Conservation (phyloP, 306 rosid genomes). For the Sophora flavescens region DNA sequence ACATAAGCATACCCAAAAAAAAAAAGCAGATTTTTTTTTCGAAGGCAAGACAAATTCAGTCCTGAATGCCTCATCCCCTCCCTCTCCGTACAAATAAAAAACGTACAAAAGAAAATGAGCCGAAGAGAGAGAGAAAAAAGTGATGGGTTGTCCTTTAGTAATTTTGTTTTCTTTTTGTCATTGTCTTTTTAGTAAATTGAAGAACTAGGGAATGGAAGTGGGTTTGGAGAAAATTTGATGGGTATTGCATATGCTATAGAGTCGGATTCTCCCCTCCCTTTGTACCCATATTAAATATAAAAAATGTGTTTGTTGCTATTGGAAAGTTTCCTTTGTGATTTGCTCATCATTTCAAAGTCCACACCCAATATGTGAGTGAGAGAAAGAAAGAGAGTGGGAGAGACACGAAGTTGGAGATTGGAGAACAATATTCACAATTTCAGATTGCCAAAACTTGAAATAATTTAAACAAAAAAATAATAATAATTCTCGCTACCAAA, state of each 20-base stretch:
- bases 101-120: not conserved
- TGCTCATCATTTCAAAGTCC: constrained; percentile 53
- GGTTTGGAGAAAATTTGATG: constrained; percentile 44
- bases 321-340: constrained; percentile 45
- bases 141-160: constrained; percentile 44
- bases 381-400: constrained; percentile 28
- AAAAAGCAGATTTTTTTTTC: too few species aligned
- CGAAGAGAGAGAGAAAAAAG: constrained; percentile 28
- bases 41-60: constrained; percentile 26
- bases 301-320: constrained; percentile 8
- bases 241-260: constrained; percentile 16
- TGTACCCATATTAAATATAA: not conserved
- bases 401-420: constrained; percentile 21
- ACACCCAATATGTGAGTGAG: constrained; percentile 47
- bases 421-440: constrained; percentile 43
- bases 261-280: constrained; percentile 13
- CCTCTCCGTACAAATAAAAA: not conserved
- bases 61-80: not conserved
- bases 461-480: not conserved
- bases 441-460: not conserved
- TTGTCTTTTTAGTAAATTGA: not conserved
- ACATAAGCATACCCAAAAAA: not conserved
- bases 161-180: too few species aligned
- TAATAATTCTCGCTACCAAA: constrained; percentile 42
- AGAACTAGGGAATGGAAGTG: constrained; percentile 3